phyloP scores from a whole-genome alignment of 139 green algal species.

The Tetradesmus obliquus region DNA sequence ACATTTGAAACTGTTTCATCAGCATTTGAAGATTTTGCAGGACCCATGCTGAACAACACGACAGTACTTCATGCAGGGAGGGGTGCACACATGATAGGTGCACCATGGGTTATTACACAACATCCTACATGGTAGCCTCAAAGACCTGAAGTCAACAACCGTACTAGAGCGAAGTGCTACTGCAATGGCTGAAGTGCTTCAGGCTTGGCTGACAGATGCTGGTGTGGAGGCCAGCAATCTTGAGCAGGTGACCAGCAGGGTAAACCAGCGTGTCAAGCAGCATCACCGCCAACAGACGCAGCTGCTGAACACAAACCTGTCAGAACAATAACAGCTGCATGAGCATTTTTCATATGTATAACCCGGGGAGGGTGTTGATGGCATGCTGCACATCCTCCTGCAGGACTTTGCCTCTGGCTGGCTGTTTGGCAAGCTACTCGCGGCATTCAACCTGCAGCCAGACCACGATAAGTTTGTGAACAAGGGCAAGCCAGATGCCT shows the following conservation, averaged over 20 bases:
- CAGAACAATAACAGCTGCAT: neutral
- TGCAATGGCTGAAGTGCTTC: constrained; percentile 53
- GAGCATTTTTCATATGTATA: neutral
- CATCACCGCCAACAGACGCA: neutral
- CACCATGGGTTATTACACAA: neutral
- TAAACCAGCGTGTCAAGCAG: neutral
- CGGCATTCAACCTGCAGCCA: constrained; percentile 72
- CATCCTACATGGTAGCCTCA: neutral
- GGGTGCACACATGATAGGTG: neutral
- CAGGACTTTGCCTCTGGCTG: constrained; percentile 82
- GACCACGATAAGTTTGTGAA: constrained; percentile 74
- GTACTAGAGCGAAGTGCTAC: neutral
- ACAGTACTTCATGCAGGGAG: neutral
- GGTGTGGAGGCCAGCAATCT: constrained; percentile 46
- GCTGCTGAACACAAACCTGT: no score
- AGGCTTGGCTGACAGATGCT: constrained; percentile 51
- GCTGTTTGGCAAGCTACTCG: constrained; percentile 72
- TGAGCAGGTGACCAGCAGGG: constrained; percentile 47
- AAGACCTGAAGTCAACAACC: neutral
- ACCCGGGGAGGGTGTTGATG: neutral
- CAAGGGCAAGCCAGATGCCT: constrained; percentile 65
- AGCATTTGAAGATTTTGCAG: no score
- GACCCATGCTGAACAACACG: neutral
- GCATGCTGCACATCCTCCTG: neutral
- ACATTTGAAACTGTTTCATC: no score